Conservation (phyloP, 768 basidiomycete genomes). For the Austroboletus eburneus region DNA sequence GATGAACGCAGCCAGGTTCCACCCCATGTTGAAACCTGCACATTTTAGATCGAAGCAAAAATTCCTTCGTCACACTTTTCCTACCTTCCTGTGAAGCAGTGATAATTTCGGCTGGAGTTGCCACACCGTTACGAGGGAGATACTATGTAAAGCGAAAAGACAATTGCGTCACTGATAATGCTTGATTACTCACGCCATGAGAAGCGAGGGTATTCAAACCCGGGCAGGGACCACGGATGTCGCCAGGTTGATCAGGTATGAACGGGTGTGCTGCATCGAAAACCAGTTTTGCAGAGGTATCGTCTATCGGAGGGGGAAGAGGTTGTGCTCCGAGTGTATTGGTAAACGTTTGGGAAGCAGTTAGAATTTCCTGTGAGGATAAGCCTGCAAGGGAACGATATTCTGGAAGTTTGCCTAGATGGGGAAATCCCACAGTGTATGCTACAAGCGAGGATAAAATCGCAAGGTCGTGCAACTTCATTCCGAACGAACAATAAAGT, state of each 20-base stretch:
- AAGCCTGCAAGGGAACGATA: slow-evolving; percentile 21
- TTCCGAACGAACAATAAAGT: background rate
- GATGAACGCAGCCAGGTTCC: slow-evolving; percentile 15
- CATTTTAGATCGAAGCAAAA: background rate
- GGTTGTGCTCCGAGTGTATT: slow-evolving; percentile 22
- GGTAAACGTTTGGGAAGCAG: slow-evolving; percentile 10
- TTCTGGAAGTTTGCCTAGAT: slow-evolving; percentile 15
- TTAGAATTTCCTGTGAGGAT: slow-evolving; percentile 12
- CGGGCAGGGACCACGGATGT: slow-evolving; percentile 25
- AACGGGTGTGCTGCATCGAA: slow-evolving; percentile 17
- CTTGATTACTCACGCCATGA: slow-evolving; percentile 21
- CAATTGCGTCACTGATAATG: background rate
- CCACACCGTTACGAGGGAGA: slow-evolving; percentile 16
- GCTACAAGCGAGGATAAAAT: slow-evolving; percentile 5
- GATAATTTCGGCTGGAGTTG: slow-evolving; percentile 22
- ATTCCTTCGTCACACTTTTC: background rate
- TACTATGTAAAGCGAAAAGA: slow-evolving; percentile 7
- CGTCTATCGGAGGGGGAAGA: slow-evolving; percentile 19
- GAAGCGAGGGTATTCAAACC: slow-evolving; percentile 25
- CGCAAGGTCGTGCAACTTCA: slow-evolving; percentile 9
- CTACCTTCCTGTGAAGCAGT: slow-evolving; percentile 21
- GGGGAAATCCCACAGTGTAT: slow-evolving; percentile 8
- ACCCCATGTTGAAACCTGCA: slow-evolving; percentile 26
- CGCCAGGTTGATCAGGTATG: slow-evolving; percentile 9
- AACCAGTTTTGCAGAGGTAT: slow-evolving; percentile 23